Evolutionary conservation across 140 eudicot species (phyloP), one percentile per base, ranked within the genome.

Genomic region (Erigeron philadelphicus): DNA sequence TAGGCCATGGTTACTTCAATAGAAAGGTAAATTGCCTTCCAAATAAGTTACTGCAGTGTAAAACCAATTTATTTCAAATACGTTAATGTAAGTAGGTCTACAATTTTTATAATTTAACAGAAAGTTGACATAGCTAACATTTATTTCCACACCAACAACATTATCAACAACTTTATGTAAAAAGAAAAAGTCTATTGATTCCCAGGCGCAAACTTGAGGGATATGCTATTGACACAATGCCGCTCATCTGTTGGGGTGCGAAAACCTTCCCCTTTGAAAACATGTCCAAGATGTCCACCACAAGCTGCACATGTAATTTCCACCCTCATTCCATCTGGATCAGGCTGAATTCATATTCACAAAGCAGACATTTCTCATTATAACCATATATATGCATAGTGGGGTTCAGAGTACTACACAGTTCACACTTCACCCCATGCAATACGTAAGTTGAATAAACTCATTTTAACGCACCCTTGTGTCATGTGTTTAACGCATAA

Each of bases 231-330:
- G 74, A 94, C 99, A 70, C 99, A 94, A 72, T 90, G 99, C 42
- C 97, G 95, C 64, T 89, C 99, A 23, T 90, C 90, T 0, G 91
- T 85, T 0, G 99, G 96, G 0, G 91, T 85, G 0, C 68, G 84
- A 18, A 94, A 94, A 17, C 99, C 85, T 94, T 94, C 99, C 41
- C 97, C 97, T 82, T 89, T 90, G 64, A 94, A 94, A 35, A 94
- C 97, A 70, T 89, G 97, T 40, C 99, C 99, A 35, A 94, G 97
- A 82, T 94, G 99, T 47, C 97, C 99, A 11, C 99, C 97, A 78
- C 99, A 94, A 12, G 97, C 95, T 45, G 97, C 89, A 48, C 99
- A 94, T 0, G 97, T 90, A 43, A 94, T 94, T 58, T 94, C 97
- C 68, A 84, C 70, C 82, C 99, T 80, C 90, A 76, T 81, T 63